Evolutionary conservation across 257 asterid species (phyloP).

Genomic region (Verbena officinalis): DNA sequence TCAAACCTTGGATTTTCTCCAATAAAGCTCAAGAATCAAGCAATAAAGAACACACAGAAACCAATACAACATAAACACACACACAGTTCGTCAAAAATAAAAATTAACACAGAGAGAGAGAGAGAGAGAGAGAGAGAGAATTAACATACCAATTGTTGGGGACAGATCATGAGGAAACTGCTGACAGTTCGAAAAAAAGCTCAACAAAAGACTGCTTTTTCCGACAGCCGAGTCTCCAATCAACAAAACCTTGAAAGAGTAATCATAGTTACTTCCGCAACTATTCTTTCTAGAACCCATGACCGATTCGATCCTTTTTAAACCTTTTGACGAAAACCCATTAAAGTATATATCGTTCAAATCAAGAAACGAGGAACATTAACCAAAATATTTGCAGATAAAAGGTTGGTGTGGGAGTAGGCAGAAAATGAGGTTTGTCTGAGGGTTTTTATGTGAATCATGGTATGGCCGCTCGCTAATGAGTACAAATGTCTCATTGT

Average conservation of each 20-base stretch:
- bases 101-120: neutral
- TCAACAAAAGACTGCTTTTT: constrained; percentile 80
- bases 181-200: constrained; percentile 59
- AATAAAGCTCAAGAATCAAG: neutral
- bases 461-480: neutral
- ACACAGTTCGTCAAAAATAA: neutral
- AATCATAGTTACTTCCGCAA: constrained; percentile 49
- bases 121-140: neutral
- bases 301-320: neutral
- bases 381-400: neutral
- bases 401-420: constrained; percentile 39
- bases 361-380: constrained; percentile 25
- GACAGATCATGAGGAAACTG: constrained; percentile 58
- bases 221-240: constrained; percentile 91
- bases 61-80: neutral
- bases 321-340: constrained; percentile 15
- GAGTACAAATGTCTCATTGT: constrained; percentile 54
- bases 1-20: neutral
- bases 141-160: constrained; percentile 74
- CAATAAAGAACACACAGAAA: neutral
- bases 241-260: constrained; percentile 82
- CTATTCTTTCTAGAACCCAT: constrained; percentile 49
- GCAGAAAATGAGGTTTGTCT: constrained; percentile 10
- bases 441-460: constrained; percentile 22
- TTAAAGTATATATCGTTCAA: constrained; percentile 24